These are phyloP conservation scores for Penicillium sp. DNA, from an alignment of 2,329 filamentous ascomycete genomes.

Conservation along the genomic window DNA sequence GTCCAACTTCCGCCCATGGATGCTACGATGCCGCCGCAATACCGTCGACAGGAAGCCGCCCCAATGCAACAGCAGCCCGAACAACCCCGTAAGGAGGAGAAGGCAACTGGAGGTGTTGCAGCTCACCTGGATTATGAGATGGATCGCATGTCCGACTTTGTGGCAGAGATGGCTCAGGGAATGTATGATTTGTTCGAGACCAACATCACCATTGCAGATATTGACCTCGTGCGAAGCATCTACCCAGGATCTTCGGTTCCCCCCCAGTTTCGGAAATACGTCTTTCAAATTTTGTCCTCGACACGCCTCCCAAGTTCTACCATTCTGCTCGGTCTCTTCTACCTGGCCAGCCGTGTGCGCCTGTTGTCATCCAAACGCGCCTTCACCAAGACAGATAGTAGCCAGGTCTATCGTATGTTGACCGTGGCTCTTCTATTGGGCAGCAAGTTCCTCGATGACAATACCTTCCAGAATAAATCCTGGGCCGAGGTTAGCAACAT, in stretches of 20 bases:
- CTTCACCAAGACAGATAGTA: conserved; percentile 56
- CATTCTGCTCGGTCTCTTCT: conserved; percentile 86
- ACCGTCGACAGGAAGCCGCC: conserved; percentile 41
- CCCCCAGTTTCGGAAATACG: conserved; percentile 83
- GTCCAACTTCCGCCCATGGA: conserved; percentile 45
- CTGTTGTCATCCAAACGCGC: conserved; percentile 61
- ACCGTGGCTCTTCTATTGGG: conserved; percentile 82
- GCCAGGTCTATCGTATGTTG: conserved; percentile 81
- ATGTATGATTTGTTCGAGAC: conserved; percentile 62
- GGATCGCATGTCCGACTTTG: conserved; percentile 93
- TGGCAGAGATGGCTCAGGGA: conserved; percentile 80
- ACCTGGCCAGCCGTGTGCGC: conserved; percentile 79
- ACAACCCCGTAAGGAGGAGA: conserved; percentile 58
- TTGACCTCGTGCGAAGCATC: conserved; percentile 64
- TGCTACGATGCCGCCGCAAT: conserved; percentile 42
- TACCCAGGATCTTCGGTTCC: conserved; percentile 63
- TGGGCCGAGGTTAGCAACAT: conserved; percentile 96
- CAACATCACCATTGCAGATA: conserved; percentile 59
- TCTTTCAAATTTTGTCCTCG: conserved; percentile 84
- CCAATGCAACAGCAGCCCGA: conserved; percentile 37
- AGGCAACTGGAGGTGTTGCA: conserved; percentile 79
- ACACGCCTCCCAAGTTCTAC: conserved; percentile 88
- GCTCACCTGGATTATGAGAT: conserved; percentile 96
- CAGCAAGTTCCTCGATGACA: conserved; percentile 95
- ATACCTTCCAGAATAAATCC: conserved; percentile 95